These are phyloP conservation scores for Trypanosoma theileri DNA, from an alignment of 208 protist genomes.

Conservation along the genomic window DNA sequence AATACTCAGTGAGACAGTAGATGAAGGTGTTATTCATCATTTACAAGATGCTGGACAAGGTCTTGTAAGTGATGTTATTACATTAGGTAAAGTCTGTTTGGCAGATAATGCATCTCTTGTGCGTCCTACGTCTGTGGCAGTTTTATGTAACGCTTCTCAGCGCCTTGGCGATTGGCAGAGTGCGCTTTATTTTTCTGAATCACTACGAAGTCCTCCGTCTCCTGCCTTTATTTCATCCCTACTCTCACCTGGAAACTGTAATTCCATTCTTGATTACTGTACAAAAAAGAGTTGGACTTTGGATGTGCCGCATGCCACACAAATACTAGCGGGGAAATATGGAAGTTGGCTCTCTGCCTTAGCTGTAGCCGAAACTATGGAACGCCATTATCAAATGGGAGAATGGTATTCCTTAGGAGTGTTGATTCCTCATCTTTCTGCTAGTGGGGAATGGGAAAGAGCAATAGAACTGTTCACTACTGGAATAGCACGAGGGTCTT, in stretches of 20 bases:
- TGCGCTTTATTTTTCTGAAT: slow-evolving; percentile 57
- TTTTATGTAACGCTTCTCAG: slow-evolving; percentile 80
- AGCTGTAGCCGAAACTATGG: slow-evolving; percentile 55
- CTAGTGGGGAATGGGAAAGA: slow-evolving; percentile 46
- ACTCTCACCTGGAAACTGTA: slow-evolving; percentile 52
- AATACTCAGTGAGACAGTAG: slow-evolving; percentile 59
- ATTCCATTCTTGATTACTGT: slow-evolving; percentile 41
- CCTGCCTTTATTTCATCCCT: slow-evolving; percentile 80
- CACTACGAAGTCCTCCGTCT: slow-evolving; percentile 48
- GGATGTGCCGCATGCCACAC: slow-evolving; percentile 67
- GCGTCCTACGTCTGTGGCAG: slow-evolving; percentile 55
- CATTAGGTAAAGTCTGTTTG: slow-evolving; percentile 48
- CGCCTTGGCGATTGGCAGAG: slow-evolving; percentile 68
- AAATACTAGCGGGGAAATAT: slow-evolving; percentile 59
- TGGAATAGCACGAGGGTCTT: slow-evolving; percentile 65
- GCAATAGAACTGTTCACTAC: slow-evolving; percentile 55
- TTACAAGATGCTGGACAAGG: slow-evolving; percentile 1
- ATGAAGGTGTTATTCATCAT: slow-evolving; percentile 8
- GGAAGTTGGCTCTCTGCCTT: slow-evolving; percentile 71
- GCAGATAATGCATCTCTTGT: slow-evolving; percentile 48
- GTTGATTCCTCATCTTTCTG: slow-evolving; percentile 75
- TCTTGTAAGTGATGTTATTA: slow-evolving; percentile 45
- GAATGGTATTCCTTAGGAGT: slow-evolving; percentile 79
- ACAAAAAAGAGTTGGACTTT: slow-evolving; percentile 42
- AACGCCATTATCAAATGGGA: slow-evolving; percentile 51